phyloP scores from a whole-genome alignment of 352 stramenopile species.

The Phytophthora macrochlamydospora region DNA sequence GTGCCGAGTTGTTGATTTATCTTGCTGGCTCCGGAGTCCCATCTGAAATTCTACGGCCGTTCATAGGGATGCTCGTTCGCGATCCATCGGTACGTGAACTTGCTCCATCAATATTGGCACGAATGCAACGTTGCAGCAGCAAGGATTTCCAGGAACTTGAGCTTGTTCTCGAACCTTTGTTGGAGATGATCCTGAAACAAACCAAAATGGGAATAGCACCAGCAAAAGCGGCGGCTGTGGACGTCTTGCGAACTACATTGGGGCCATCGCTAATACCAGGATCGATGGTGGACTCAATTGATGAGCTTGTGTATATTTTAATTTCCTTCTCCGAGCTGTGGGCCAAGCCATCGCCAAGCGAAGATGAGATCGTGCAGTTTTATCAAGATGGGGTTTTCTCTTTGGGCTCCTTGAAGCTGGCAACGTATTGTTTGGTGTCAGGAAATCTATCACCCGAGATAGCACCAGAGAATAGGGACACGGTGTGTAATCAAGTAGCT shows the following conservation, averaged over 20 bases:
- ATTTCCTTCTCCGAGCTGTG: slow-evolving; percentile 38
- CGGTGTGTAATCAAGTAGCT: slow-evolving; percentile 15
- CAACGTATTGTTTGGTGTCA: slow-evolving; percentile 34
- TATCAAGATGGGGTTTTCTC: slow-evolving; percentile 33
- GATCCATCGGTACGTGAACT: slow-evolving; percentile 31
- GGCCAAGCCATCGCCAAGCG: slow-evolving; percentile 27
- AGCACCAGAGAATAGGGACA: slow-evolving; percentile 10
- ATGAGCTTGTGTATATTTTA: slow-evolving; percentile 28
- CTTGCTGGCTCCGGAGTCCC: slow-evolving; percentile 6
- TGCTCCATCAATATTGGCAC: slow-evolving; percentile 38
- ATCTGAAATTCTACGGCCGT: slow-evolving; percentile 33
- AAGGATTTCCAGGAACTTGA: slow-evolving; percentile 41
- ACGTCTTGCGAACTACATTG: background rate
- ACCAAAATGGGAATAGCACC: background rate
- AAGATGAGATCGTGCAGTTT: slow-evolving; percentile 17
- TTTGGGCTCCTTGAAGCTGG: slow-evolving; percentile 7
- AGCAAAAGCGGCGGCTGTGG: background rate
- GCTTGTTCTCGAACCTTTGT: slow-evolving; percentile 23
- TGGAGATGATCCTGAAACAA: slow-evolving; percentile 15
- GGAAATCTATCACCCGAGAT: slow-evolving; percentile 19
- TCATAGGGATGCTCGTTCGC: slow-evolving; percentile 37
- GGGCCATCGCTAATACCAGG: background rate
- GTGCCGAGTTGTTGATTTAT: slow-evolving; percentile 14
- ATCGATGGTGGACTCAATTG: slow-evolving; percentile 14
- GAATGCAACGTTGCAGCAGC: slow-evolving; percentile 37